Conservation (phyloP, 805 yeast genomes). For the Lipomyces yamanashiensis region DNA sequence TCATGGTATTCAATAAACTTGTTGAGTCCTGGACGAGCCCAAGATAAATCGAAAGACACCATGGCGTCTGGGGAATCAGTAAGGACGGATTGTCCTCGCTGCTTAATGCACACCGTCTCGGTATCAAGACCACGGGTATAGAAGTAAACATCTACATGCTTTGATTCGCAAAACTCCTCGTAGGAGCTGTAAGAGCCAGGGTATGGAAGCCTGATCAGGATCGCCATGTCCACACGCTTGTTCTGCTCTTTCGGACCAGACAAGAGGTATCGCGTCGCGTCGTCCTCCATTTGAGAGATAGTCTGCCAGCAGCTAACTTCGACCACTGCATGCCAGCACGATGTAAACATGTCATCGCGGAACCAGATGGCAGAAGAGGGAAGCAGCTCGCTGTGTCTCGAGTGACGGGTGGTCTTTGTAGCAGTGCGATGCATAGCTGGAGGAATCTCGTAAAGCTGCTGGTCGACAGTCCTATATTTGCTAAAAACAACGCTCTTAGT, state of each 20-base stretch:
- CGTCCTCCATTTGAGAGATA: conserved; percentile 4
- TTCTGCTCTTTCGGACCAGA: background rate
- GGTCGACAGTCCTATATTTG: background rate
- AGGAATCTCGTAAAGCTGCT: conserved; percentile 1
- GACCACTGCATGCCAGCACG: conserved; percentile 6
- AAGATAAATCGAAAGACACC: background rate
- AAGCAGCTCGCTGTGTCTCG: background rate
- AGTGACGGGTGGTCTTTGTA: background rate
- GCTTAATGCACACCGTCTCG: background rate
- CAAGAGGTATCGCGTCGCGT: conserved; percentile 3
- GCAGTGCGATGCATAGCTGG: background rate
- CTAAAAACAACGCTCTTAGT: conserved; percentile 3
- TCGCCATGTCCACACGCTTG: background rate
- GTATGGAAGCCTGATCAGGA: background rate
- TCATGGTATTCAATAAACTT: conserved; percentile 12
- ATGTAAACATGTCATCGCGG: conserved; percentile 5
- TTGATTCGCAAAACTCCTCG: background rate
- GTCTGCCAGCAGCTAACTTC: conserved; percentile 4
- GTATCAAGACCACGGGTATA: background rate
- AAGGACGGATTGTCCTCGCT: background rate
- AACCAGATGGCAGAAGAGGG: conserved; percentile 4
- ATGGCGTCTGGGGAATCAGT: conserved; percentile 6
- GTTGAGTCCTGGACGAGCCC: conserved; percentile 10
- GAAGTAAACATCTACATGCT: background rate
- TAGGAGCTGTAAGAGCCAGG: background rate